Evolutionary conservation across 2,329 filamentous ascomycete genomes (phyloP).

Genomic region (Paecilomyces niveus): DNA sequence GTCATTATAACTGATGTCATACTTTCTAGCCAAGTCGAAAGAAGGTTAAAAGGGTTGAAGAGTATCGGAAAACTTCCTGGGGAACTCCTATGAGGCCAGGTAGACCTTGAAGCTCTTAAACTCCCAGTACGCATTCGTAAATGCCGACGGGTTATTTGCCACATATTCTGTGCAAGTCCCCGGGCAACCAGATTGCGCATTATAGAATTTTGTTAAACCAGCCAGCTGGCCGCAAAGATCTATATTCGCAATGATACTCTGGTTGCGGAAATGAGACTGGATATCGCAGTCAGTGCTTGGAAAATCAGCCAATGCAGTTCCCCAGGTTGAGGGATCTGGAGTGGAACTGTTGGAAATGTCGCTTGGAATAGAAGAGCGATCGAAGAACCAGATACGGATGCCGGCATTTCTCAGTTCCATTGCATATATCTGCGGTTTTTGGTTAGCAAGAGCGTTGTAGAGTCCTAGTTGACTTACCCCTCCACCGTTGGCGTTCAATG

Average conservation of each 20-base stretch:
- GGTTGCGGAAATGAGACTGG: constrained; percentile 53
- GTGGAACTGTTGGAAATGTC: constrained; percentile 43
- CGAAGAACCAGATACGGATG: constrained; percentile 59
- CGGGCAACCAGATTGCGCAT: constrained; percentile 34
- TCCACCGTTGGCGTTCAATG: constrained; percentile 49
- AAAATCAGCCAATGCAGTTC: constrained; percentile 57
- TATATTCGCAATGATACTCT: constrained; percentile 61
- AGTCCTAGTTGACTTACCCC: constrained; percentile 28
- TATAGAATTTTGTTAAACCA: constrained; percentile 26
- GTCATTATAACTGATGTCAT: not conserved
- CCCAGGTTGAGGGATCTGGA: constrained; percentile 58
- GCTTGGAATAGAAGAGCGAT: constrained; percentile 39
- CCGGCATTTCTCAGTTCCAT: constrained; percentile 55
- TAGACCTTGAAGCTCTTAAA: constrained; percentile 57
- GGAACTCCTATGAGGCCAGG: constrained; percentile 20
- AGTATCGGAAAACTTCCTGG: not conserved
- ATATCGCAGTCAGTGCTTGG: constrained; percentile 58
- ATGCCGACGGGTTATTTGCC: constrained; percentile 49
- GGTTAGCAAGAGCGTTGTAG: not conserved
- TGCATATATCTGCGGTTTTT: constrained; percentile 42
- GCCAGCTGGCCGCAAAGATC: constrained; percentile 56
- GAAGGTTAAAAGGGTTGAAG: too few species aligned
- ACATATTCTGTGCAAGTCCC: constrained; percentile 53
- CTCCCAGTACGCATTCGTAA: constrained; percentile 58
- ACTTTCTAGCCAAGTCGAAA: not conserved